phyloP scores from a whole-genome alignment of 116 monocot species.

The Zostera marina region DNA sequence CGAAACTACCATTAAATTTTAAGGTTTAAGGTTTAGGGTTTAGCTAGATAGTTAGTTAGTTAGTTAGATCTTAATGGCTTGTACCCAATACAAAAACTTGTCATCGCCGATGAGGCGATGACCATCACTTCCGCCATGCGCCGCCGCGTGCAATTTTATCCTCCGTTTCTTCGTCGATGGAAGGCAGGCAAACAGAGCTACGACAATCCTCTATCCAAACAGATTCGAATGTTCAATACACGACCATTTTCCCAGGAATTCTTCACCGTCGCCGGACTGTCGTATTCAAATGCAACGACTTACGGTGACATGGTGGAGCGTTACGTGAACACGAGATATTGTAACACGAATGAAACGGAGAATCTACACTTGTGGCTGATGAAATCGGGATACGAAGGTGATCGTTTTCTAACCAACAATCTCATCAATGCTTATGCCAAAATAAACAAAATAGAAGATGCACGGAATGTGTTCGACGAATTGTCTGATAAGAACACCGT shows the following conservation, averaged over 20 bases:
- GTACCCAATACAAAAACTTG: no score
- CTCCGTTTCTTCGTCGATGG: background rate
- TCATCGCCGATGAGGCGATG: no score
- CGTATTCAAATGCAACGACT: background rate
- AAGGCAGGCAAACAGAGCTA: background rate
- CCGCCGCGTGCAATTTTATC: no score
- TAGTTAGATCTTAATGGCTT: no score
- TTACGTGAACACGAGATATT: background rate
- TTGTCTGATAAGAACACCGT: slow-evolving; percentile 35
- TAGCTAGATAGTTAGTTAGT: no score
- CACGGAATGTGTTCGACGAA: slow-evolving; percentile 29
- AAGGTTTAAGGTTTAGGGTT: no score
- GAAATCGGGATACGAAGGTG: slow-evolving; percentile 26
- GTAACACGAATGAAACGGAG: background rate
- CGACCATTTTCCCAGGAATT: background rate
- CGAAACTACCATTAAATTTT: no score
- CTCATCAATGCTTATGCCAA: slow-evolving; percentile 30
- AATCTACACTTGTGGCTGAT: slow-evolving; percentile 17
- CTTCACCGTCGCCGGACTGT: background rate
- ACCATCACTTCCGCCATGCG: no score
- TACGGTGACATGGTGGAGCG: slow-evolving; percentile 6
- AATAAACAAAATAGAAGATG: slow-evolving; percentile 9
- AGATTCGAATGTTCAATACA: background rate
- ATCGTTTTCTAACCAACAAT: slow-evolving; percentile 37
- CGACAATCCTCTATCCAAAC: background rate